A percentile compares a stretch with the other conserved stretches of the same genome.
Conservation (phyloP, 495 filamentous ascomycete species). For the Daldinia caldariorum region DNA sequence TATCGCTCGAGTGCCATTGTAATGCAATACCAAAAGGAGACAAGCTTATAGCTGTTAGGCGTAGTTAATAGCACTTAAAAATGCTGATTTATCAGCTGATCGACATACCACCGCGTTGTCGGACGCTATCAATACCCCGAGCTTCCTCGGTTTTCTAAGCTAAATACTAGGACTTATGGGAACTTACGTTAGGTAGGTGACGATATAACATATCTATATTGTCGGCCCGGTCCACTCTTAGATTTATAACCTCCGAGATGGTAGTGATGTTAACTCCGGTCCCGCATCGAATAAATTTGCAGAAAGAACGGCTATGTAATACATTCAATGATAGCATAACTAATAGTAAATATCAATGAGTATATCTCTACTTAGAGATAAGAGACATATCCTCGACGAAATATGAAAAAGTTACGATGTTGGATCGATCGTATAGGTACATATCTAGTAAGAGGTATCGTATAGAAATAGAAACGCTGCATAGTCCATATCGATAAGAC, state of each 20-base stretch:
- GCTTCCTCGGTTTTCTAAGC: conserved; percentile 9
- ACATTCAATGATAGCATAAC: not conserved
- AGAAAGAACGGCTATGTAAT: not conserved
- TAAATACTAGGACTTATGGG: not conserved
- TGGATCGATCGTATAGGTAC: not conserved
- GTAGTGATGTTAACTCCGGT: not conserved
- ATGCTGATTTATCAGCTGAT: conserved; percentile 30
- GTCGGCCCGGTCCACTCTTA: conserved; percentile 4
- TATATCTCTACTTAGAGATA: not conserved
- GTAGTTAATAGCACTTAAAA: conserved; percentile 11
- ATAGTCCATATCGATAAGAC: not conserved
- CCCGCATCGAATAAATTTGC: not conserved
- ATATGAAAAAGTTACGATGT: not conserved
- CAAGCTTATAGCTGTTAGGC: conserved; percentile 24
- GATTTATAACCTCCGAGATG: conserved; percentile 1
- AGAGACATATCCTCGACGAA: not conserved
- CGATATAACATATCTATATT: conserved; percentile 31
- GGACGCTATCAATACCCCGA: conserved; percentile 19
- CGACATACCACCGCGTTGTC: conserved; percentile 31
- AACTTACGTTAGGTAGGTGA: conserved; percentile 16
- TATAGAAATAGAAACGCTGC: too few species aligned
- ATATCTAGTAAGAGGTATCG: not conserved
- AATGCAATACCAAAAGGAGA: conserved; percentile 26
- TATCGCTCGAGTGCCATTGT: conserved; percentile 14
- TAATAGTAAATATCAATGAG: not conserved